Evolutionary conservation across 805 yeast species (phyloP).

Genomic region (Candida piceae): DNA sequence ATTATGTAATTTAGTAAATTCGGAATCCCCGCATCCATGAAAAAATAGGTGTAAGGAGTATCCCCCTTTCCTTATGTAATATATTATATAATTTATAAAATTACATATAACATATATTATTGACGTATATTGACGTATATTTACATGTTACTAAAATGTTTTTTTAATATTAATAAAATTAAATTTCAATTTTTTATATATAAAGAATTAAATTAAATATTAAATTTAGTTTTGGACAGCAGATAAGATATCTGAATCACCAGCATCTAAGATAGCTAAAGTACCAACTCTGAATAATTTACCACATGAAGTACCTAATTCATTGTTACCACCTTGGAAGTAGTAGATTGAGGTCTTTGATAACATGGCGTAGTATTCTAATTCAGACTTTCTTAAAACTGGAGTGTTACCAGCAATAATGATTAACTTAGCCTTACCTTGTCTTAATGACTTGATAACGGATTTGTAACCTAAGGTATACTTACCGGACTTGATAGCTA

Average conservation of each 20-base stretch:
- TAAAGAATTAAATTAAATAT: too few relatives aligned
- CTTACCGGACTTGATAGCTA: slow-evolving; percentile 98
- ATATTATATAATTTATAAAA: too few relatives aligned
- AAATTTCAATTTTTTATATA: too few relatives aligned
- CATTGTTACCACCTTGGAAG: slow-evolving; percentile 99
- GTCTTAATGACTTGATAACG: slow-evolving; percentile 96
- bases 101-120: too few relatives aligned
- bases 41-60: too few relatives aligned
- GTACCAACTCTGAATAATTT: slow-evolving; percentile 99
- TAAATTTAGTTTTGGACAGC: slow-evolving; percentile 36
- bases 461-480: slow-evolving; percentile 99
- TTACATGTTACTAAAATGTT: neutral
- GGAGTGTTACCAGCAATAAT: slow-evolving; percentile 99
- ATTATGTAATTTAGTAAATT: too few relatives aligned
- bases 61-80: too few relatives aligned
- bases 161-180: neutral
- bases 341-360: slow-evolving; percentile 96
- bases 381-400: slow-evolving; percentile 98
- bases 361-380: slow-evolving; percentile 99
- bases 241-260: slow-evolving; percentile 98
- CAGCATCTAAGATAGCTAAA: slow-evolving; percentile 92
- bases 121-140: too few relatives aligned
- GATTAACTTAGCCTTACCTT: slow-evolving; percentile 97
- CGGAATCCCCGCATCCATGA: too few relatives aligned
- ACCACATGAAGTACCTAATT: slow-evolving; percentile 99